Evolutionary conservation across 148 eudicot genomes (phyloP), one percentile per base, ranked within the genome.

Genomic region (Rhododendron ferrugineum): DNA sequence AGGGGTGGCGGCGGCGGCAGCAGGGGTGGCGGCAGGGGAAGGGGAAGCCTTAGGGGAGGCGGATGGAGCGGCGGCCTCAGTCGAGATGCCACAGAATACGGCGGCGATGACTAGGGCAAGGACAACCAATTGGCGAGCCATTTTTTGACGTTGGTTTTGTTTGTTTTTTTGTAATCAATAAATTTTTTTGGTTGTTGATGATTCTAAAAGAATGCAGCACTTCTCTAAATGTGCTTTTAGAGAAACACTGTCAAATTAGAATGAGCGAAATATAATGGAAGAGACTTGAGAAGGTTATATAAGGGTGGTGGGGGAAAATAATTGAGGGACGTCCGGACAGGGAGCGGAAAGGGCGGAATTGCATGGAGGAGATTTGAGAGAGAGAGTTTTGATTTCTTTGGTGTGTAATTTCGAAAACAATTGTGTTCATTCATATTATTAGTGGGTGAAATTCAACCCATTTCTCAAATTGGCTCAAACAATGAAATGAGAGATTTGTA

Each of bases 101-200:
- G 76, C 87, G 64, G 78, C 36, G 85, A 85, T 60, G 79, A 85
- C n/a, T 13, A 87, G 73, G 49, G 88, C 85, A 18, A 89, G 47
- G 62, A 54, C 58, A 64, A 85, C 18, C 60, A 85, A 36, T 73
- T 83, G 85, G 72, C 83, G 80, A 34, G 88, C 91, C 91, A 89
- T 89, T 85, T 78, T 83, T 6, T 11, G 23, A 36, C 8, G 74
- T 26, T 32, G 34, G 16, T 9, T 79, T 49, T 26, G 34, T 36
- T 58, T 40, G 4, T 7, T 18, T 32, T 1, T 20, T 5, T 4
- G 28, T 28, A 28, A 11, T 10, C 16, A 70, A 70, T 30, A 30
- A 28, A 30, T 73, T 14, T 14, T 13, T 73, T 22, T 16, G 10
- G 4, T 26, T 49, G 6, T 9, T 85, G 44, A 2, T 76, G 46